Conservation (phyloP, 345 rosid species). For the Salix caprea region DNA sequence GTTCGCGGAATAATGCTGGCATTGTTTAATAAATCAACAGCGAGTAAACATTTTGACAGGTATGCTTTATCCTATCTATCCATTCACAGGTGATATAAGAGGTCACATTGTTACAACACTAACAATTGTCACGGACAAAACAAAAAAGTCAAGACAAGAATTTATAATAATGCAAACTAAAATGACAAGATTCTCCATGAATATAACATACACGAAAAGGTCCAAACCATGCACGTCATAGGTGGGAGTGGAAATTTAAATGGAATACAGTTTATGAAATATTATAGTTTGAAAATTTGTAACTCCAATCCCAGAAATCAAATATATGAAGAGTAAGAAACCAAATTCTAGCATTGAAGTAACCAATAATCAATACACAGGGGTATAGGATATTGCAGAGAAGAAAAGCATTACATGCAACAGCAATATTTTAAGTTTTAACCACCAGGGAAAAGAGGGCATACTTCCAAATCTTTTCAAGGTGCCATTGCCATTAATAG, state of each 20-base stretch:
- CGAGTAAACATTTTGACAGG: background rate
- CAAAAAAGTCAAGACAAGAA: background rate
- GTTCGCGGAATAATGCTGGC: background rate
- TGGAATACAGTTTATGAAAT: background rate
- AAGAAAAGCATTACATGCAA: background rate
- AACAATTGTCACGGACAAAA: background rate
- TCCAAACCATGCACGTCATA: background rate
- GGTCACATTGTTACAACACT: background rate
- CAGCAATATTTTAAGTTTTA: background rate
- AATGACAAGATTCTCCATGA: background rate
- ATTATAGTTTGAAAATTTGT: background rate
- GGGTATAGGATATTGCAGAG: background rate
- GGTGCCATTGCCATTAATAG: slow-evolving; percentile 17
- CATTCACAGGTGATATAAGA: background rate
- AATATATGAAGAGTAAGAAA: background rate
- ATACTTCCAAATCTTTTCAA: slow-evolving; percentile 17
- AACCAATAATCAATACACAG: background rate
- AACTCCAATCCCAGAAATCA: background rate
- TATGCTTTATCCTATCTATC: background rate
- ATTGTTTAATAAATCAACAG: background rate
- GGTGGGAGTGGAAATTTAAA: background rate
- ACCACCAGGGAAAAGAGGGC: slow-evolving; percentile 9
- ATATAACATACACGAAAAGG: background rate
- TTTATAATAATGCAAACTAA: background rate
- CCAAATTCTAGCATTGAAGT: background rate